Base-by-base conservation (phyloP, 345 rosid species). In the Acer saccharum region DNA sequence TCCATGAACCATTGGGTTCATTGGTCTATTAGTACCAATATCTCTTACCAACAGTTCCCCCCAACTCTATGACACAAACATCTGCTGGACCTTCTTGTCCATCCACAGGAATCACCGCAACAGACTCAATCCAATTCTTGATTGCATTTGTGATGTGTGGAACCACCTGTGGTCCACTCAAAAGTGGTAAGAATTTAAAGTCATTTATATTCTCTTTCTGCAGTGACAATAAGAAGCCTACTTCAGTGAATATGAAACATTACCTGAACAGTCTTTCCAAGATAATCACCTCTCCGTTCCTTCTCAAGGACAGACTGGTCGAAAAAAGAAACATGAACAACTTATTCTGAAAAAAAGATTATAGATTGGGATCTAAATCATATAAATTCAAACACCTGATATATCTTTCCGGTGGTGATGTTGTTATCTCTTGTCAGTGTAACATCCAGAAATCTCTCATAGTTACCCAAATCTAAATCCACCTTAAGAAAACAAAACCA, bases 91-190 rank as follows among this genome's bases (percentile, higher is more conserved):
- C 97, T 78, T 92, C 91, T 73, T 87, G 84, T 73, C 98, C 99
- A 88, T 96, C 99, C 48, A 96, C 98, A 54, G 98, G 98, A 78
- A 92, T 82, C 48, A 79, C 77, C 78, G 96, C 83, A 68, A 91
- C 96, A 6, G 87, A 81, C 77, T 91, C 86, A 75, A 96, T 94
- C 98, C 97, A 91, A 80, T 92, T 83, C 83, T 91, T 94, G 73
- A 96, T 91, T 67, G 99, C 99, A 82, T 94, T 94, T 46, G 99
- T 96, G 63, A 96, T 84, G 82, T 96, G 99, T 62, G 99, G 99
- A 84, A 96, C 99, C 68, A 93, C 98, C 98, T 95, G 77, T 68
- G 46, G 48, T 67, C 69, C 68, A 77, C 75, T 43, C 69, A 79
- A 74, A 77, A 63, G 50, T 0, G 57, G 46, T 17, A 61, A 55